Evolutionary conservation across 179 eudicot genomes (phyloP), one percentile per base, ranked within the genome.

Genomic region (Drosera spatulata): DNA sequence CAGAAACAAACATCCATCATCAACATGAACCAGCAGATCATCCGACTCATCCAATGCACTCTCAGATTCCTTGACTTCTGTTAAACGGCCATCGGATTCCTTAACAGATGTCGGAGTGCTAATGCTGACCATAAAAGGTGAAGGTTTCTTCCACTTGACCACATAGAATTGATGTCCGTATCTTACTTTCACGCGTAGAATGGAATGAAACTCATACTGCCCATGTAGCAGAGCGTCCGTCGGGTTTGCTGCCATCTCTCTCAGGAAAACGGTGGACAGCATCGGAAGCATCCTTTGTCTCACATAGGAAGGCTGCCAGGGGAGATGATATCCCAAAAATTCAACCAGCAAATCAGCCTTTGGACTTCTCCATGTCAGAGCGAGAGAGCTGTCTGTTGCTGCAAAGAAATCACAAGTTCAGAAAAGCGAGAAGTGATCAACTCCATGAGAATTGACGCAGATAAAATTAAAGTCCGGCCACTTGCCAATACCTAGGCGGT

Each of bases 301-400:
- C 60, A 71, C 74, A 62, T 79, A 93, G 73, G 90, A 86, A 61
- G 99, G 97, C 63, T 81, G 82, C 99, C 99, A 93, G 6, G 71
- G 71, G 33, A 22, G 85, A 78, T 84, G 60, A 74, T 66, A 86
- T 38, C 69, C 69, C 62, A 85, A 63, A 63, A 84, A 86, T 70
- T 84, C 95, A 41, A 89, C 71, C 55, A 93, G 72, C 81, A 77
- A 61, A 22, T 93, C 99, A 10, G 72, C 67, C 39, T 82, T 72
- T 62, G 97, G 97, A 66, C 66, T 71, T 65, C 68, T 71, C 99
- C 99, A 93, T 33, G 60, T 65, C 68, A 93, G 55, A 50, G 75
- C 75, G 43, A 55, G 67, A 53, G 75, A 76, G 41, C 56, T 79
- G 14, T 68, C 81, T 66, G 51, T 81, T 79, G 73, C 81, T 64